Conservation (phyloP, 176 grass and related monocot species). For the Oryza brachyantha region DNA sequence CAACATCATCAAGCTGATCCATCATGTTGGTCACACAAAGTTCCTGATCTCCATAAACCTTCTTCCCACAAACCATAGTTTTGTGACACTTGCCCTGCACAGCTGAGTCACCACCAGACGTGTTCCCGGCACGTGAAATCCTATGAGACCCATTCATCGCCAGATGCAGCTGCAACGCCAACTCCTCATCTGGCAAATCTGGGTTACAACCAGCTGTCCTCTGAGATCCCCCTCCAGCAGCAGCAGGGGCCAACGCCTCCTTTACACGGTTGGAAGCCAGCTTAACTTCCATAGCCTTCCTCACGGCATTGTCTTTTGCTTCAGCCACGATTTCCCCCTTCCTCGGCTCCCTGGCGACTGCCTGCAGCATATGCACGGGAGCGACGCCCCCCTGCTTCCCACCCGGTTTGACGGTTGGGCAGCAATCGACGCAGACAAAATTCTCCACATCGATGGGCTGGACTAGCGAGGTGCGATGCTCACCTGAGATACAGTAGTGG, state of each 20-base stretch:
- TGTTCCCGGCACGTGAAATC: conserved; percentile 49
- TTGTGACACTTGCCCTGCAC: conserved; percentile 13
- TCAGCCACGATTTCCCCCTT: not conserved
- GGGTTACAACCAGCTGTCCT: not conserved
- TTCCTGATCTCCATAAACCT: not conserved
- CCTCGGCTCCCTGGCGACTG: conserved; percentile 13
- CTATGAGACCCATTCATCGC: conserved; percentile 68
- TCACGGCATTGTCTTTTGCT: conserved; percentile 2
- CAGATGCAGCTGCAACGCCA: conserved; percentile 68
- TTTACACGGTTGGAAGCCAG: conserved; percentile 19
- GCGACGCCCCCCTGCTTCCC: not conserved
- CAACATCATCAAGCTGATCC: conserved; percentile 33
- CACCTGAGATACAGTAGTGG: conserved; percentile 43
- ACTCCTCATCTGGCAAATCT: conserved; percentile 31
- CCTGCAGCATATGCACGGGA: conserved; percentile 14
- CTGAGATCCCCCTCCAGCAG: not conserved
- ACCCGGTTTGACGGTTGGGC: conserved; percentile 34
- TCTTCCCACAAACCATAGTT: not conserved
- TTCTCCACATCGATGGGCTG: conserved; percentile 34
- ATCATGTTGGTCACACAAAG: conserved; percentile 56
- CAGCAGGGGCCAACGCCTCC: not conserved
- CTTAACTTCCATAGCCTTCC: conserved; percentile 27
- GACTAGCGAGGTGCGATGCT: conserved; percentile 50
- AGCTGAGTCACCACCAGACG: not conserved
- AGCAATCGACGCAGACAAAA: conserved; percentile 66